phyloP scores from a whole-genome alignment of 2,329 filamentous ascomycete species.

The Beauveria varroae region DNA sequence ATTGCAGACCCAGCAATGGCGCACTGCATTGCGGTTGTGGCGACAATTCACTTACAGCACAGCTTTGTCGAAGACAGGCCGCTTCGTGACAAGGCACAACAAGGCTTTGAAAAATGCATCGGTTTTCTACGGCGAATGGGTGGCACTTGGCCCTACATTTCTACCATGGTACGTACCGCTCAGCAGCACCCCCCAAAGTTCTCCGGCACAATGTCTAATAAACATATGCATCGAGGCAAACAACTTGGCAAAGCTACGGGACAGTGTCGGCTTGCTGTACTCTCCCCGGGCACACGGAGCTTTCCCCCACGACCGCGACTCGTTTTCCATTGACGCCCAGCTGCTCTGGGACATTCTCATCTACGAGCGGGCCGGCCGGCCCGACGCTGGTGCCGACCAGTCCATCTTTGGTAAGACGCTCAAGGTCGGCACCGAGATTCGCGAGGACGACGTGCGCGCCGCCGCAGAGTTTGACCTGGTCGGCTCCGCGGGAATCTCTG shows the following conservation, averaged over 20 bases:
- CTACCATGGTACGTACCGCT: constrained; percentile 19
- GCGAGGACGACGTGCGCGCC: constrained; percentile 8
- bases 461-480: constrained; percentile 28
- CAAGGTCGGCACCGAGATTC: neutral
- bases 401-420: constrained; percentile 18
- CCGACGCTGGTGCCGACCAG: constrained; percentile 15
- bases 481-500: constrained; percentile 30
- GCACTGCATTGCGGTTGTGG: constrained; percentile 43
- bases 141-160: constrained; percentile 18
- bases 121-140: constrained; percentile 19
- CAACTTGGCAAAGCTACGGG: constrained; percentile 23
- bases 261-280: constrained; percentile 21
- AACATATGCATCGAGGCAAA: constrained; percentile 12
- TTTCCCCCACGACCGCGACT: constrained; percentile 4
- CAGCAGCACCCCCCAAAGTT: neutral
- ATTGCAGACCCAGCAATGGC: constrained; percentile 28
- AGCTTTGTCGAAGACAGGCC: constrained; percentile 33
- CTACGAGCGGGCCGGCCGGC: constrained; percentile 26
- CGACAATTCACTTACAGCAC: constrained; percentile 46
- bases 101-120: constrained; percentile 22
- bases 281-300: neutral
- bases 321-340: constrained; percentile 25
- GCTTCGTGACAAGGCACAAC: constrained; percentile 18
- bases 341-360: constrained; percentile 30
- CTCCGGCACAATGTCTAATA: neutral